Conservation (phyloP, 345 rosid genomes). For the Eucalyptus polyanthemos region DNA sequence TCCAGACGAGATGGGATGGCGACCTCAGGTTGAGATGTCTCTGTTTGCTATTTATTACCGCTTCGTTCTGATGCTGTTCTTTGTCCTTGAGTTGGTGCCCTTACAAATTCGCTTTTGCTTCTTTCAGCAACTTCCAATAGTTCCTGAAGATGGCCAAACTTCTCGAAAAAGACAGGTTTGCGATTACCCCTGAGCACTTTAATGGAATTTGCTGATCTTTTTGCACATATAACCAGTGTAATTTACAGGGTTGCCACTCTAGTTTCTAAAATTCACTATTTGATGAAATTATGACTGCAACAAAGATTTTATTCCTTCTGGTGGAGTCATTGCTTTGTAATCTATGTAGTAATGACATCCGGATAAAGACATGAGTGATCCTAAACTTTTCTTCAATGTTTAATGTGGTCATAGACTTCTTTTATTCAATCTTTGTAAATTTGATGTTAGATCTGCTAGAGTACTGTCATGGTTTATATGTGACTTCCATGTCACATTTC, state of each 20-base stretch:
- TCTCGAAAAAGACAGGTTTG: conserved; percentile 58
- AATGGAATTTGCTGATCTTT: background rate
- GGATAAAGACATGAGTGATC: background rate
- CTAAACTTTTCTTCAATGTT: background rate
- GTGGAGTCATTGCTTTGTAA: background rate
- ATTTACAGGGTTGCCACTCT: background rate
- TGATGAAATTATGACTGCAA: background rate
- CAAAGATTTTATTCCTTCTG: background rate
- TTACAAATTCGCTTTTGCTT: background rate
- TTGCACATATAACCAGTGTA: background rate
- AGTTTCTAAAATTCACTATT: background rate
- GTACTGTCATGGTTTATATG: background rate
- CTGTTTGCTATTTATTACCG: background rate
- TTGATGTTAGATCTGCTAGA: background rate
- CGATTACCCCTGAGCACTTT: background rate
- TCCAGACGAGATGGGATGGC: conserved; percentile 98
- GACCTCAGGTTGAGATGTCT: conserved; percentile 60
- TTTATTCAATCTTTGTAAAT: background rate
- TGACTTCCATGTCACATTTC: background rate
- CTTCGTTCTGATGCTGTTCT: background rate
- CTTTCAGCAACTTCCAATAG: conserved; percentile 66
- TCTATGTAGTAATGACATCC: accelerated
- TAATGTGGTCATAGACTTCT: background rate
- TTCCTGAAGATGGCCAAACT: conserved; percentile 73
- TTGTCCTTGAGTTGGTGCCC: background rate